Evolutionary conservation across 2,329 filamentous ascomycete species (phyloP).

Genomic region (Hymenoscyphus scutula): DNA sequence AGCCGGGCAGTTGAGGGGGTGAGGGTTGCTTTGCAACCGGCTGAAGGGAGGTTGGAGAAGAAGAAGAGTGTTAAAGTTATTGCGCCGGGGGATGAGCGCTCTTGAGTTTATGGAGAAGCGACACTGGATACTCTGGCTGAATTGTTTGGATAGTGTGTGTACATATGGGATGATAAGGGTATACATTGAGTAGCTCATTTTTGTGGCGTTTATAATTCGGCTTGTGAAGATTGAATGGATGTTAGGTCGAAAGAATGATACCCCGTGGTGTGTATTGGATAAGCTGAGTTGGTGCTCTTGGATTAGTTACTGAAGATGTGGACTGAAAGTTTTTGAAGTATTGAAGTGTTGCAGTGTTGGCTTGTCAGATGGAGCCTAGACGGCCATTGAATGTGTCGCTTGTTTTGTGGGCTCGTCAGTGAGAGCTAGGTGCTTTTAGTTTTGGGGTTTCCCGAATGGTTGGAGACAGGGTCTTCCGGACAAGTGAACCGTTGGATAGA

Average conservation of each 20-base stretch:
- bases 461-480: no score
- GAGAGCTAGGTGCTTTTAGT: no score
- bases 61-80: constrained; percentile 65
- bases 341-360: no score
- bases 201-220: neutral
- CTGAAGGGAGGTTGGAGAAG: constrained; percentile 48
- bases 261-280: neutral
- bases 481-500: no score
- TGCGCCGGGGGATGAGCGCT: constrained; percentile 31
- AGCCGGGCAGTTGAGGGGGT: constrained; percentile 61
- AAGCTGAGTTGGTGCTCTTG: neutral
- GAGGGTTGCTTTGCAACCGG: constrained; percentile 46
- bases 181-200: neutral
- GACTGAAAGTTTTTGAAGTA: no score
- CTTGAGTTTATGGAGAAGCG: neutral
- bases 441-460: no score
- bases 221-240: neutral
- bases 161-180: neutral
- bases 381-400: no score
- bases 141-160: neutral
- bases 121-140: neutral
- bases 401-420: no score
- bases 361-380: no score
- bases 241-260: neutral
- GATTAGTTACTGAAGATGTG: no score